A percentile compares a stretch with the other conserved stretches of the same genome.
These are phyloP conservation scores for Piper betle DNA, from an alignment of 164 flowering plant species.

Conservation along the genomic window DNA sequence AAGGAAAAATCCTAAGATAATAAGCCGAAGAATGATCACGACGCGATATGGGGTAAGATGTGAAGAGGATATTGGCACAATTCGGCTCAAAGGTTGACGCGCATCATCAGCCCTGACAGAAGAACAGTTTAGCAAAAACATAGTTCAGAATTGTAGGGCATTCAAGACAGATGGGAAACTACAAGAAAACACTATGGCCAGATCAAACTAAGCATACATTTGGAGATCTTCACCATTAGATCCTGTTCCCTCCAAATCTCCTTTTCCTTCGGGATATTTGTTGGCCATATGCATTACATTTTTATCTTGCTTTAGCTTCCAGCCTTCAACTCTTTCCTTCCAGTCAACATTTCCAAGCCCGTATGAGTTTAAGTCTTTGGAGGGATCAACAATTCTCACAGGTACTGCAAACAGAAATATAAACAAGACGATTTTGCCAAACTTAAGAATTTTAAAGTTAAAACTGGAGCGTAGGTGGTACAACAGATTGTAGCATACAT, in stretches of 20 bases:
- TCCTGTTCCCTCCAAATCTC: conserved; percentile 92
- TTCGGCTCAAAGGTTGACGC: conserved; percentile 77
- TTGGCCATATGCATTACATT: conserved; percentile 57
- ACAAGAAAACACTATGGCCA: not conserved
- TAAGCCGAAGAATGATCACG: conserved; percentile 83
- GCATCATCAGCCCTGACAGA: conserved; percentile 81
- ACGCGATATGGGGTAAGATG: conserved; percentile 85
- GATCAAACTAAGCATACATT: conserved; percentile 38
- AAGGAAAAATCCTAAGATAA: conserved; percentile 81
- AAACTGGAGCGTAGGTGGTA: not conserved
- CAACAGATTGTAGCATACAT: not conserved
- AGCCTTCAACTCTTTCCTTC: conserved; percentile 96
- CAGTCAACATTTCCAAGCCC: conserved; percentile 98
- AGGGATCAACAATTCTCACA: conserved; percentile 88
- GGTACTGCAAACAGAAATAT: conserved; percentile 44
- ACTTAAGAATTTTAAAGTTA: not conserved
- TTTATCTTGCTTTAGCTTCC: conserved; percentile 94
- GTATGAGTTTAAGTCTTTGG: conserved; percentile 89
- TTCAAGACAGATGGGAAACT: not conserved
- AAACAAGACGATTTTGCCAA: not conserved
- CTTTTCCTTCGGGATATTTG: conserved; percentile 69
- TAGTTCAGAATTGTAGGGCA: not conserved
- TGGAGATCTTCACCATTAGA: conserved; percentile 97
- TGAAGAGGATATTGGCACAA: conserved; percentile 75
- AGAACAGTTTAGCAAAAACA: not conserved